phyloP scores from a whole-genome alignment of 2,329 filamentous ascomycete genomes.

The Dothistroma septosporum region DNA sequence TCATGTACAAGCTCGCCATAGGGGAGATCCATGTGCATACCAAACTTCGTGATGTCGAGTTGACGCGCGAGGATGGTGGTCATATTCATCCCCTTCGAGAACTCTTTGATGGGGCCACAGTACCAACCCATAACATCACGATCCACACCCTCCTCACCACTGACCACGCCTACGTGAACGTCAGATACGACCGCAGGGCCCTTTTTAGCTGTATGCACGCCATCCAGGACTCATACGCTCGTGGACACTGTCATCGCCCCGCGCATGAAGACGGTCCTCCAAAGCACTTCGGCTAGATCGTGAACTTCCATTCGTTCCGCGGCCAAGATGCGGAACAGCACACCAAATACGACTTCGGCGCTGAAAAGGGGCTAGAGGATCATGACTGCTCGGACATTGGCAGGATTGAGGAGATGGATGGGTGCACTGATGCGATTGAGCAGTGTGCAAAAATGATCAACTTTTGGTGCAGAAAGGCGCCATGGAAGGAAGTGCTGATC shows the following conservation, averaged over 20 bases:
- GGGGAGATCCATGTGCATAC: not conserved
- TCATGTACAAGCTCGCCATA: conserved; percentile 10
- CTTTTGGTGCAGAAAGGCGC: conserved; percentile 7
- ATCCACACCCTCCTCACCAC: conserved; percentile 6
- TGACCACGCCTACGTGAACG: conserved; percentile 3
- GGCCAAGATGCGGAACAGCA: conserved; percentile 10
- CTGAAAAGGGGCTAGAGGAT: conserved; percentile 2
- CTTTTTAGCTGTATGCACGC: conserved; percentile 9
- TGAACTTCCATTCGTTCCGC: conserved; percentile 10
- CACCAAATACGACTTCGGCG: conserved; percentile 9
- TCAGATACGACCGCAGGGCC: conserved; percentile 4
- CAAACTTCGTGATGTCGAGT: conserved; percentile 4
- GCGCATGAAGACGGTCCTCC: not conserved
- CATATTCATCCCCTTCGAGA: not conserved
- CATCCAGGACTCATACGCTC: conserved; percentile 11
- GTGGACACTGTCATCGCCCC: conserved; percentile 1
- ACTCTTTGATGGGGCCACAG: conserved; percentile 1
- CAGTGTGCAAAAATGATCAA: conserved; percentile 7
- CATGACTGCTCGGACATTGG: conserved; percentile 5
- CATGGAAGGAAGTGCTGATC: conserved; percentile 2
- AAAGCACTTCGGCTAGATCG: conserved; percentile 3
- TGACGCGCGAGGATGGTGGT: not conserved
- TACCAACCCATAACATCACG: not conserved
- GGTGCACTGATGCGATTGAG: conserved; percentile 7
- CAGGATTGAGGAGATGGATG: conserved; percentile 8